phyloP scores from a whole-genome alignment of 192 early-diverging fungal genomes.

The Pilobolus umbonatus region DNA sequence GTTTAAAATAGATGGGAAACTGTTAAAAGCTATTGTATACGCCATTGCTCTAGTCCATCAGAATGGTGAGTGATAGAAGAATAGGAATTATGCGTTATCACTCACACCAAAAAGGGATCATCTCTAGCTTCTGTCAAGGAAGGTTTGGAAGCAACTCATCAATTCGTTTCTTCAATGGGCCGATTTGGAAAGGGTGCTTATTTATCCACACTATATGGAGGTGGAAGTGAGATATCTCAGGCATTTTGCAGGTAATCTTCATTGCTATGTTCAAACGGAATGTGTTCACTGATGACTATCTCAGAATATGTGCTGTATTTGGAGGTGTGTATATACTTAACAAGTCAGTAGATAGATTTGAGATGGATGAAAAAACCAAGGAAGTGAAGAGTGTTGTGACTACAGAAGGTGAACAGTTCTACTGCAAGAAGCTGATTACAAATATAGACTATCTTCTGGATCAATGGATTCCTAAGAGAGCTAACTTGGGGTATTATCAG shows the following conservation, averaged over 20 bases:
- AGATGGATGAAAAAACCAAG: slow-evolving; percentile 36
- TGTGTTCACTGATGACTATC: not conserved
- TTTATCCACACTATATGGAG: slow-evolving; percentile 81
- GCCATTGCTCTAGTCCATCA: slow-evolving; percentile 46
- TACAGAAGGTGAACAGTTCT: slow-evolving; percentile 35
- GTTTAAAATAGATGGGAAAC: slow-evolving; percentile 58
- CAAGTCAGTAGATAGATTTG: slow-evolving; percentile 39
- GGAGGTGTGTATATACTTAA: slow-evolving; percentile 86
- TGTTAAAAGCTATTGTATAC: slow-evolving; percentile 59
- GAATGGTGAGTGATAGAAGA: not conserved
- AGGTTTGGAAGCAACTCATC: slow-evolving; percentile 63
- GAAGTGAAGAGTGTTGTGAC: slow-evolving; percentile 38
- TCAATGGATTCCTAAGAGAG: slow-evolving; percentile 31
- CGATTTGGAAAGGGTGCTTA: slow-evolving; percentile 81
- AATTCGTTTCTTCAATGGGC: slow-evolving; percentile 75
- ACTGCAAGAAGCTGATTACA: slow-evolving; percentile 47
- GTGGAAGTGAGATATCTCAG: slow-evolving; percentile 84
- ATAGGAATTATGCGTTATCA: not conserved
- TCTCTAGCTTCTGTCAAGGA: slow-evolving; percentile 45
- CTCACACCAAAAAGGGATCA: not conserved
- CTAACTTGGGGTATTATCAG: slow-evolving; percentile 25
- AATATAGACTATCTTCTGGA: slow-evolving; percentile 47
- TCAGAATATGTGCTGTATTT: slow-evolving; percentile 80
- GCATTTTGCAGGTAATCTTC: slow-evolving; percentile 70
- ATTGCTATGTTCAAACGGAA: not conserved